Evolutionary conservation across 2,329 filamentous ascomycete genomes (phyloP).

Genomic region (Phaeoacremonium minimum): DNA sequence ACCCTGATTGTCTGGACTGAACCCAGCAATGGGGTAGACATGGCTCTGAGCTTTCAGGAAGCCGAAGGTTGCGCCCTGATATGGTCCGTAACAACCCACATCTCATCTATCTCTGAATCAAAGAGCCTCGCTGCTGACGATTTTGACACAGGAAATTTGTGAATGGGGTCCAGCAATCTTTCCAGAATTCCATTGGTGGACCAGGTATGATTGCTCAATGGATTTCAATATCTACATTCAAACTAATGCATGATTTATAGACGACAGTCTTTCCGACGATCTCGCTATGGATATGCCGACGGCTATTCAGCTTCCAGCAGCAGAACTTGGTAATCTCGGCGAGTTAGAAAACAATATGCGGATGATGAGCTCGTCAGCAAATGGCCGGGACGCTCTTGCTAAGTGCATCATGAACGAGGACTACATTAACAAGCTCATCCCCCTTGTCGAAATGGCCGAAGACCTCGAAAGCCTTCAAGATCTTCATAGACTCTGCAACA

Average conservation of each 20-base stretch:
- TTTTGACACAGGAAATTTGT: conserved; percentile 78
- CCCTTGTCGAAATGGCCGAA: conserved; percentile 83
- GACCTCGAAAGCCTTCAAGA: conserved; percentile 84
- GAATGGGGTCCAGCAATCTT: conserved; percentile 74
- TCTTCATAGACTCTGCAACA: conserved; percentile 89
- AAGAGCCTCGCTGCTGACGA: conserved; percentile 3
- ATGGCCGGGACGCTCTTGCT: conserved; percentile 77
- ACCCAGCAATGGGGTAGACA: conserved; percentile 75
- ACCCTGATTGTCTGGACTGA: conserved; percentile 99
- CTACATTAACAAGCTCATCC: conserved; percentile 83
- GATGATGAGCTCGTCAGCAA: conserved; percentile 66
- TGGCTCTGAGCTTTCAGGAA: conserved; percentile 98
- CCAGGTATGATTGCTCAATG: conserved; percentile 46
- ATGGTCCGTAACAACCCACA: conserved; percentile 56
- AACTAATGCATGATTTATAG: conserved; percentile 37
- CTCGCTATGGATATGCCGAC: conserved; percentile 68
- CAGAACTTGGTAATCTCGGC: conserved; percentile 74
- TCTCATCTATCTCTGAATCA: conserved; percentile 4
- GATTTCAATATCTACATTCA: neutral
- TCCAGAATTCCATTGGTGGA: conserved; percentile 53
- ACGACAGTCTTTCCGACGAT: conserved; percentile 88
- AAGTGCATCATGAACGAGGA: conserved; percentile 83
- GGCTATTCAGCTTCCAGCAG: conserved; percentile 69
- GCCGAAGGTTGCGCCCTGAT: conserved; percentile 89
- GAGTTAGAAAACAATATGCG: conserved; percentile 87